Evolutionary conservation across 139 green algal species (phyloP), one percentile per base, ranked within the genome.

Genomic region (Trebouxia sp.): DNA sequence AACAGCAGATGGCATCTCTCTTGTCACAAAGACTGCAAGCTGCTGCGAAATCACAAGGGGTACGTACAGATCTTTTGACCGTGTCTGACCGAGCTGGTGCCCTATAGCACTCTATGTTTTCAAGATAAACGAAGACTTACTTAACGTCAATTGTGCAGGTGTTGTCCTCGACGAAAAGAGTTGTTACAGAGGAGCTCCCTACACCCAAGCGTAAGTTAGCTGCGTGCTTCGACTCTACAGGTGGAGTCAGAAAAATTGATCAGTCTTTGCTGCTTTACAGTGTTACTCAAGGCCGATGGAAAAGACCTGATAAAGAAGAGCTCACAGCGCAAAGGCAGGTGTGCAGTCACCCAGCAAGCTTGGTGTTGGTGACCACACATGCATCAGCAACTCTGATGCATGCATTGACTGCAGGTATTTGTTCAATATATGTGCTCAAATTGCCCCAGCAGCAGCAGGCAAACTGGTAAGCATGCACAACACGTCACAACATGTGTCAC

Each of bases 231-330:
- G 8, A 8, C 75, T 3, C 12, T 5, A 28, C 74, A 32, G 74
- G n/a, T 42, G 45, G 55, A 37, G 24, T 47, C 3, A 24, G 22
- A 43, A 6, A 45, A 30, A 17, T 41, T 38, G n/a, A 14, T 51
- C 56, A 30, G n/a, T 35, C 22, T 5, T 30, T 0, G 22, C 43
- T 41, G 30, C 45, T 74, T 0, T 87, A 82, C 92, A 97, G 93
- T 82, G 0, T 83, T 97, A 55, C 11, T 85, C 0, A 88, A 86
- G 12, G 86, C 87, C 24, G 90, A 94, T 76, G 92, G 91, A 20
- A 94, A 93, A 58, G 94, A 98, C 82, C 94, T 98, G 66, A 65
- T 94, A 41, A 98, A 98, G 84, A 93, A 93, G 56, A 91, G 88
- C 76, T 79, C 76, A 39, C 65, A 53, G 0, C 80, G 93, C 1